Evolutionary conservation across 495 filamentous ascomycete genomes (phyloP), one percentile per base, ranked within the genome.

Genomic region (Geopyxis carbonaria): DNA sequence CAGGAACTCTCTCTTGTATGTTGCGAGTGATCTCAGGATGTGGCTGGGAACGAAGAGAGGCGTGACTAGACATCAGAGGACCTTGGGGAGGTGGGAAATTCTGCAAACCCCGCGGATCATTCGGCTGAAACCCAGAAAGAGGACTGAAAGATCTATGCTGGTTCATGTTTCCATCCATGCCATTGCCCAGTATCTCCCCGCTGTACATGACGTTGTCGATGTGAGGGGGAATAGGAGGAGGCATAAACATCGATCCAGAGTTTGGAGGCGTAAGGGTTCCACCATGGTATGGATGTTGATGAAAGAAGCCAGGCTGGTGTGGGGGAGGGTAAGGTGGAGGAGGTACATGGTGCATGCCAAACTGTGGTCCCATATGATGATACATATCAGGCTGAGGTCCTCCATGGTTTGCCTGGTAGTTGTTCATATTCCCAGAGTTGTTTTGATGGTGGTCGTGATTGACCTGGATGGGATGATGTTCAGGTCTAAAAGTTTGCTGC

Each of bases 201-300:
- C n/a, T 22, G 14, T 10, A 37, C 3, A 37, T 37, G 7, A 37
- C 25, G 20, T 20, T 1, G 10, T 29, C 45, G 38, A 36, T 45
- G 40, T 10, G 22, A 16, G 49, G 23, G 27, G 44, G 44, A 15
- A 53, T 54, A 9, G 36, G 42, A 16, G 50, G 50, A 0, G 40
- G 38, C 11, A 48, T 32, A 39, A 47, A 44, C 32, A 53, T 15
- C 9, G 48, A 34, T 18, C 48, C 49, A 21, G 49, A 47, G 22
- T 53, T 53, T 13, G 50, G 50, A 18, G 50, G 50, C 4, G 50
- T 53, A 40, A 53, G 20, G n/a, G 37, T 30, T 15, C 37, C 37
- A 11, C 37, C 19, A 10, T 37, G 34, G 19, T 22, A 22, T 9
- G 11, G 34, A 11, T 37, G 34, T 10, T 5, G n/a, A 22, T 11